Conservation (phyloP, 2,329 filamentous ascomycete species). For the Ceratocystiopsis minuta region DNA sequence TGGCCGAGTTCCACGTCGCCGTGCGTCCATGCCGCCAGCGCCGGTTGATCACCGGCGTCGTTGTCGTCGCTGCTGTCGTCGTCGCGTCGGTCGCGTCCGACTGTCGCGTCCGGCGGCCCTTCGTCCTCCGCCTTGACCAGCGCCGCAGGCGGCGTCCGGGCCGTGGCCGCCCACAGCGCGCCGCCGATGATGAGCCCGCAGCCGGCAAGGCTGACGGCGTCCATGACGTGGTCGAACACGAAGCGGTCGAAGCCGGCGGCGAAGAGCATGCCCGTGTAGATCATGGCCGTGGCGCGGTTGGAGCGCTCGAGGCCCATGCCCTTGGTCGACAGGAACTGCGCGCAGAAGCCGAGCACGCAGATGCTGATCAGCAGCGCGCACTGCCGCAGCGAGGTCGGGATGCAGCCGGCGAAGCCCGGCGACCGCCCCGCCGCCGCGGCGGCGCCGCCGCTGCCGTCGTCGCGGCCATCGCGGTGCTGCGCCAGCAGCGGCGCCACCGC, state of each 20-base stretch:
- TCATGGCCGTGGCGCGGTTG: conserved; percentile 38
- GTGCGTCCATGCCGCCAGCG: too few species aligned
- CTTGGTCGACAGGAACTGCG: conserved; percentile 72
- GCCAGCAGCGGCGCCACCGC: conserved; percentile 25
- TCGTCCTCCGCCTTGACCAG: conserved; percentile 14
- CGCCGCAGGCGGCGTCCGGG: background rate
- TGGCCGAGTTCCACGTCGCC: too few species aligned
- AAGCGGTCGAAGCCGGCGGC: conserved; percentile 33
- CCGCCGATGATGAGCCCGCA: conserved; percentile 35
- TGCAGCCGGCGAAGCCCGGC: conserved; percentile 20
- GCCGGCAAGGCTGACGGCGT: conserved; percentile 28
- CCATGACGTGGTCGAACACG: conserved; percentile 34
- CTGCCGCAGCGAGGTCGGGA: conserved; percentile 27
- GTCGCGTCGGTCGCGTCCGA: conserved; percentile 12
- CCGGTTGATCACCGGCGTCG: background rate
- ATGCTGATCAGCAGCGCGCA: conserved; percentile 53
- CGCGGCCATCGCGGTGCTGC: too few species aligned
- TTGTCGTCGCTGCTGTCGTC: conserved; percentile 9
- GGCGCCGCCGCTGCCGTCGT: too few species aligned
- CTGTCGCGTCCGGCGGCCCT: background rate
- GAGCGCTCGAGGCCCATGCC: conserved; percentile 53
- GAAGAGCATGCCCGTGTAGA: conserved; percentile 40
- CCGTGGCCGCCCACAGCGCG: conserved; percentile 27
- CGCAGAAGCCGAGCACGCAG: conserved; percentile 57
- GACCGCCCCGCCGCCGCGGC: conserved; percentile 24